These are phyloP conservation scores for Tetrapisispora pingtungensis DNA, from an alignment of 805 yeast genomes.

Conservation along the genomic window DNA sequence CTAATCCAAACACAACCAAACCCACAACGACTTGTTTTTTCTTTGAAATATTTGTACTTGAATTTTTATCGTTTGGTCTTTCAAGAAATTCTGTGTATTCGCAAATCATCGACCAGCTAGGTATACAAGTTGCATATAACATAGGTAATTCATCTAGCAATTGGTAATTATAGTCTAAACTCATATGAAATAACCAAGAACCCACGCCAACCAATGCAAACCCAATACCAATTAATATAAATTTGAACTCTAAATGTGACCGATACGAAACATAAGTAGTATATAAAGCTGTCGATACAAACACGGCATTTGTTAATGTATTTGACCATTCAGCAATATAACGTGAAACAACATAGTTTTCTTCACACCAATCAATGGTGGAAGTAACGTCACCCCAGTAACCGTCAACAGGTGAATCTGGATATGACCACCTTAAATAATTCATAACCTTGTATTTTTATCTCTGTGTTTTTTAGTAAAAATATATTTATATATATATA, in stretches of 20 bases:
- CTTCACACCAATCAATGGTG: conserved; percentile 97
- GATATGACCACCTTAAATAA: conserved; percentile 33
- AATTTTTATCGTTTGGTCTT: background rate
- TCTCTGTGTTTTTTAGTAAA: too few relatives aligned
- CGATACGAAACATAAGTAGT: conserved; percentile 50
- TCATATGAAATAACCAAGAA: conserved; percentile 91
- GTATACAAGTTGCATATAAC: conserved; percentile 94
- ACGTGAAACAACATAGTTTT: conserved; percentile 75
- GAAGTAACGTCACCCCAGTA: conserved; percentile 78
- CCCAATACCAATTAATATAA: conserved; percentile 61
- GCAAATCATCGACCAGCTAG: conserved; percentile 72
- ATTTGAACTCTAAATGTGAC: conserved; percentile 60
- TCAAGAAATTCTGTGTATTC: conserved; percentile 33
- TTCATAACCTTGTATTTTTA: conserved; percentile 5
- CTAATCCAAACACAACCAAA: conserved; percentile 5
- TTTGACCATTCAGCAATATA: conserved; percentile 85
- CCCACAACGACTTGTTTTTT: conserved; percentile 10
- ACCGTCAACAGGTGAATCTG: conserved; percentile 42
- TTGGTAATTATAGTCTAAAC: conserved; percentile 78
- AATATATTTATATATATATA: too few relatives aligned
- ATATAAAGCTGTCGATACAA: conserved; percentile 44
- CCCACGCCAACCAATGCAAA: conserved; percentile 89
- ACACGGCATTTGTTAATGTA: conserved; percentile 62
- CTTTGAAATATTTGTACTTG: background rate
- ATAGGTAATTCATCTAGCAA: conserved; percentile 88